Evolutionary conservation across 2,329 filamentous ascomycete species (phyloP), one percentile per base, ranked within the genome.

Genomic region (Aspergillus brasiliensis): DNA sequence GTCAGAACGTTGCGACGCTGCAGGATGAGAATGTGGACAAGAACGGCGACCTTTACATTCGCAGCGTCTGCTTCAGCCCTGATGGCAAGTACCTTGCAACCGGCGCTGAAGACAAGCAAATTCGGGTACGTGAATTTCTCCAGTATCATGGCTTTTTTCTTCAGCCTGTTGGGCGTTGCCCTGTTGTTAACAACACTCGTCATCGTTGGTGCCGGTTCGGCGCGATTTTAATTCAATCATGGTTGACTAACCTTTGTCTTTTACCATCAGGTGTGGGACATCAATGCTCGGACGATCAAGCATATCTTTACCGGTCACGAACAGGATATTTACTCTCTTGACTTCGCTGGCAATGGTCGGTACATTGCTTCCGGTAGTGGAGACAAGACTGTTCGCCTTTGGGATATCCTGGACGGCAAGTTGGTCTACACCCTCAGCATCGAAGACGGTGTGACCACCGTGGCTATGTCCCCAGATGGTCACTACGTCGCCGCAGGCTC

Each of bases 51-150:
- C 83, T 99, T 31, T 99, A 98, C 77, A 99, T 99, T 69, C 84
- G 95, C 69, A 98, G 94, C 71, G 95, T 99, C 57, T 99, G 95
- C 83, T 99, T 99, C 83, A 98, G 94, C 74, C 95, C 95, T 11
- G 93, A 98, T 75, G 94, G 95, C 62, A 90, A 90, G 72, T 97
- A 92, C 70, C 85, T 99, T 34, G 95, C 95, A 4, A 99, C 95
- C 15, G 95, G 95, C 74, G 95, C 95, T 2, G 95, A 99, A 76
- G 95, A 99, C 78, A 98, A 97, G 81, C 86, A 97, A 71, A 98
- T 99, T 74, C 85, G 95, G 70, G 92, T 94, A 85, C 81, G 89
- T 64, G 31, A 46, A 46, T 47, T 27, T 19, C 6, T n/a, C 8
- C 17, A 31, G 27, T 17, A 37, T 17, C 2, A 31, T n/a, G n/a